Evolutionary conservation across 140 eudicot genomes (phyloP).

Genomic region (Senecio squalidus): DNA sequence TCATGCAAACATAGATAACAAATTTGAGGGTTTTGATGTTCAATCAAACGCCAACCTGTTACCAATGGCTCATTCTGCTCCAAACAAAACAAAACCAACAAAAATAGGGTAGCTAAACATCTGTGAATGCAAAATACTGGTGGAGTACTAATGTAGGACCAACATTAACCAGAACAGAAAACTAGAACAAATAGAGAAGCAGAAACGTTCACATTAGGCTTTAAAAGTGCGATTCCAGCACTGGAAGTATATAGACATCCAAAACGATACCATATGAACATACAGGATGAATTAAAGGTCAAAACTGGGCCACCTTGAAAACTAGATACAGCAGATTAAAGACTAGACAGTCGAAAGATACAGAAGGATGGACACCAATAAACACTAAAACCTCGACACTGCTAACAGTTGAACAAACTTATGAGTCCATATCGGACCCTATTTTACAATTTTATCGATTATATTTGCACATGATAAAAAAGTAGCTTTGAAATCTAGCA

Average conservation of each 20-base stretch:
- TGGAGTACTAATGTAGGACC: too few species aligned
- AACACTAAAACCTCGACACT: conserved; percentile 7
- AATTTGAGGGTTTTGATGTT: too few species aligned
- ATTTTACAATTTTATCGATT: conserved; percentile 8
- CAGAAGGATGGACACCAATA: conserved; percentile 27
- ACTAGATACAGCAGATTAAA: conserved; percentile 14
- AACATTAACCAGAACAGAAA: too few species aligned
- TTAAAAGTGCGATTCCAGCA: too few species aligned
- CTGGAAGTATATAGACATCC: background rate
- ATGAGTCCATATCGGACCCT: conserved; percentile 20
- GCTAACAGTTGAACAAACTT: conserved; percentile 3
- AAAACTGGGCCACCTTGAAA: conserved; percentile 37
- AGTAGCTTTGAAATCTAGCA: conserved; percentile 11
- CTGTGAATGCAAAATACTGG: too few species aligned
- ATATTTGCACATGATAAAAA: conserved; percentile 19
- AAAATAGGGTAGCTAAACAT: too few species aligned
- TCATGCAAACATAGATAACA: too few species aligned
- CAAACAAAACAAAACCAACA: too few species aligned
- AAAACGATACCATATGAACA: conserved; percentile 19
- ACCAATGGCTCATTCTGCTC: too few species aligned
- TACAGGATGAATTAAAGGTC: conserved; percentile 24
- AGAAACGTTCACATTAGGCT: too few species aligned
- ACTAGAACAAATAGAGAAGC: too few species aligned
- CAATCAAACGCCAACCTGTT: too few species aligned
- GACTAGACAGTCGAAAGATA: conserved; percentile 14